Evolutionary conservation across 192 early-diverging fungal genomes (phyloP).

Genomic region (Coemansia sp.): DNA sequence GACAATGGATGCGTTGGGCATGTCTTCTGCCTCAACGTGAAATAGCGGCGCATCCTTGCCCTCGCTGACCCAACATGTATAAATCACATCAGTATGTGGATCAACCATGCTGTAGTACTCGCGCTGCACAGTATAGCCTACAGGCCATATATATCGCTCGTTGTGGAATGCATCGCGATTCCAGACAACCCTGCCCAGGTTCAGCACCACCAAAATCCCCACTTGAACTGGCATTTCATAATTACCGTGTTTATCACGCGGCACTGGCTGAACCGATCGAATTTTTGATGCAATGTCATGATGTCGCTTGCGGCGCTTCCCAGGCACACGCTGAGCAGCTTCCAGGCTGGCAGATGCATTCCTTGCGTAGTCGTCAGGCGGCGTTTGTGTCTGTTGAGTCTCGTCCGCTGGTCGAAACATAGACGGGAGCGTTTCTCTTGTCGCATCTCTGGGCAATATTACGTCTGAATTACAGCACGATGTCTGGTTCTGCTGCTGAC

Average conservation of each 20-base stretch:
- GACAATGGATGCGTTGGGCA: constrained; percentile 60
- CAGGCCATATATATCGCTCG: constrained; percentile 90
- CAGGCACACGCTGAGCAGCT: constrained; percentile 4
- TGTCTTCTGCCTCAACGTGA: constrained; percentile 80
- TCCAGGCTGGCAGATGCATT: not conserved
- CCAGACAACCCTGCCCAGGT: constrained; percentile 70
- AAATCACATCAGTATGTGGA: constrained; percentile 55
- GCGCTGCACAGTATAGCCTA: constrained; percentile 73
- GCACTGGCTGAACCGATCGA: constrained; percentile 44
- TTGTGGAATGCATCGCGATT: constrained; percentile 79
- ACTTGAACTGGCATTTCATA: constrained; percentile 74
- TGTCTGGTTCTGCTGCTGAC: not conserved
- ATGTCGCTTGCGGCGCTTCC: constrained; percentile 43
- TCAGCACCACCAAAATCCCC: constrained; percentile 71
- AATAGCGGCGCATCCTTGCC: constrained; percentile 78
- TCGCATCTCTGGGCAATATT: not conserved
- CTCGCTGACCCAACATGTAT: constrained; percentile 69
- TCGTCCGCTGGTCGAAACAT: not conserved
- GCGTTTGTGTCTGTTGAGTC: not conserved
- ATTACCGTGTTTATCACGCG: constrained; percentile 60
- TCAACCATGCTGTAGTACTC: constrained; percentile 75
- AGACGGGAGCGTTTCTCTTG: not conserved
- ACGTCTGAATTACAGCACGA: not conserved
- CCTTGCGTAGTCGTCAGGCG: not conserved
- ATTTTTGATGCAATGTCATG: constrained; percentile 43